A percentile compares a stretch with the other conserved stretches of the same genome.
Conservation (phyloP, 2,329 filamentous ascomycete genomes). For the Stromatinia cepivora region DNA sequence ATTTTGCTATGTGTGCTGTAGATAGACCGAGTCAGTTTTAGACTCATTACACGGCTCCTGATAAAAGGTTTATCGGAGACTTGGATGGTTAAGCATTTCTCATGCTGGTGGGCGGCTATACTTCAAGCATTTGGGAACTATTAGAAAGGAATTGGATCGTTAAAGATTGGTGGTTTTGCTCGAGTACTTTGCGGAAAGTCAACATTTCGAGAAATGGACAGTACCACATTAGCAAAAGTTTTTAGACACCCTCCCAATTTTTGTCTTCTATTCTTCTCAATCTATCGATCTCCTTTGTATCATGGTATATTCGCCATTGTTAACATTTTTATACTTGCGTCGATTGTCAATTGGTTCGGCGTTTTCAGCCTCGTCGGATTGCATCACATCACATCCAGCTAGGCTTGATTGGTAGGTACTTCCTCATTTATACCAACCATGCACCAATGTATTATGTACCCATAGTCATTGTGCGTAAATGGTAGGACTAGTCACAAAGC, state of each 20-base stretch:
- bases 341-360: not conserved
- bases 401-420: not conserved
- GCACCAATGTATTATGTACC: not conserved
- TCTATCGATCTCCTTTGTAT: not conserved
- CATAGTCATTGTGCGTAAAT: not conserved
- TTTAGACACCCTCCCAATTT: not conserved
- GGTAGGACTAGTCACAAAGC: not conserved
- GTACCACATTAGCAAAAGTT: conserved; percentile 7
- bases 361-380: not conserved
- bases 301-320: not conserved
- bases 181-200: not conserved
- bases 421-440: not conserved
- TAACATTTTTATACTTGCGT: not conserved
- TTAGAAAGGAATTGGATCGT: conserved; percentile 11
- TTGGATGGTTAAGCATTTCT: not conserved
- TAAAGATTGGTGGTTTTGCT: not conserved
- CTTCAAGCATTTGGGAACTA: conserved; percentile 9
- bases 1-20: conserved; percentile 18
- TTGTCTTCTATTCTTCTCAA: not conserved
- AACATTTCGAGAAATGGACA: not conserved
- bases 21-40: conserved; percentile 10
- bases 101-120: not conserved
- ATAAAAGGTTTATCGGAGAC: not conserved
- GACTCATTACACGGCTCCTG: conserved; percentile 11
- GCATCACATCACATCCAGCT: not conserved